Evolutionary conservation across 2,329 filamentous ascomycete genomes (phyloP), one percentile per base, ranked within the genome.

Genomic region (Pseudodiploospora longispora): DNA sequence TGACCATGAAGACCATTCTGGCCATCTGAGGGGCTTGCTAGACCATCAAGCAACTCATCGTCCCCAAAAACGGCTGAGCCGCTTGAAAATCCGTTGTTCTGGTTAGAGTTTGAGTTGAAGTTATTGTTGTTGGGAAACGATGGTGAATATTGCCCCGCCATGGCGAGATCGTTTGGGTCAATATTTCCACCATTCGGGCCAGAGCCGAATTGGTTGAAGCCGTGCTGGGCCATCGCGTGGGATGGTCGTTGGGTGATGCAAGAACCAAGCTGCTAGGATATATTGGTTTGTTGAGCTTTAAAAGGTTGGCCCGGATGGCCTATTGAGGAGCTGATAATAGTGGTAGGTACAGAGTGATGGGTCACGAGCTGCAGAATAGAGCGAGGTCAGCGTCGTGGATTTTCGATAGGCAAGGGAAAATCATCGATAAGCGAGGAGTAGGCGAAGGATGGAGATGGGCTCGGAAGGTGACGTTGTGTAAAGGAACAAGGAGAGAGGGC

Each of bases 141-240:
- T 33, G 76, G 72, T 27, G 76, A 78, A 59, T 75, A 83, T 47
- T 72, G 71, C 52, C 73, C 74, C 10, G 65, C 62, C 80, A 91
- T 86, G 54, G 80, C 80, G 47, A 96, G 75, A 50, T 93, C 87
- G 49, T 87, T 91, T 8, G 91, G 91, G 59, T 96, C 87, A 58
- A 96, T 83, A 58, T 76, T 76, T 40, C 74, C 68, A 47, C 68
- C 71, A 51, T 72, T 74, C 52, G 75, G 74, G 56, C 67, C 65
- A 51, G 72, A 72, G 54, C 68, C 69, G 58, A 78, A 79, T 52
- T 76, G 74, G 58, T 67, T 67, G 62, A 78, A 80, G 55, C 67
- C 65, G 66, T 77, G 74, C 43, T 76, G 74, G 53, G 75, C 71
- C 75, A 79, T 79, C 48, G 55, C 55, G 47, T 52, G 45, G 49